Percentiles rank a stretch among this genome's conserved stretches.
Evolutionary conservation across 768 basidiomycete species (phyloP).

Genomic region (Lepiota venenata): DNA sequence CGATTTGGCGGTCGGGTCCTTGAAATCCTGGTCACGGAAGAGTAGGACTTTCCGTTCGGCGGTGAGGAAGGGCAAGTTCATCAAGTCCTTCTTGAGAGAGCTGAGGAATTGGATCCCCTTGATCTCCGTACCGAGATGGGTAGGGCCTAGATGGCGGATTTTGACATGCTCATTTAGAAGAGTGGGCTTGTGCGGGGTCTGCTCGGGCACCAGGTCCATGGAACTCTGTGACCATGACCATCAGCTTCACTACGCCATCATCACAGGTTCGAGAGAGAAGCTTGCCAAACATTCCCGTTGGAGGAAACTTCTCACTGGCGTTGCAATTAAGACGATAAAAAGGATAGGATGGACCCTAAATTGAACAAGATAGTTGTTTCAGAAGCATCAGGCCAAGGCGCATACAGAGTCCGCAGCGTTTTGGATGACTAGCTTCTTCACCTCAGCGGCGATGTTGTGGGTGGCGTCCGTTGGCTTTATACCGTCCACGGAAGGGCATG

Average conservation of each 20-base stretch:
- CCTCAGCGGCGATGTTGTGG: slow-evolving; percentile 14
- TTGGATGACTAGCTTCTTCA: slow-evolving; percentile 14
- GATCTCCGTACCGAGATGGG: slow-evolving; percentile 50
- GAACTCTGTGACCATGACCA: slow-evolving; percentile 25
- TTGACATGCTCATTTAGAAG: slow-evolving; percentile 38
- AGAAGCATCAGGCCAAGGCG: neutral
- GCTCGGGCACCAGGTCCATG: slow-evolving; percentile 44
- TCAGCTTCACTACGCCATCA: neutral
- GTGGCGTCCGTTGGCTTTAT: slow-evolving; percentile 11
- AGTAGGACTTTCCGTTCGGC: slow-evolving; percentile 52
- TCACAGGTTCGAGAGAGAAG: neutral
- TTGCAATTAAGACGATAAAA: slow-evolving; percentile 48
- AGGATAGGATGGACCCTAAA: slow-evolving; percentile 41
- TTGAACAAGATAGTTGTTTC: no score
- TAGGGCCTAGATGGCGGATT: slow-evolving; percentile 39
- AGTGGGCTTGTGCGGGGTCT: slow-evolving; percentile 48
- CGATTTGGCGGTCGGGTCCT: slow-evolving; percentile 54
- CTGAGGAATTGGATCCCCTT: slow-evolving; percentile 50
- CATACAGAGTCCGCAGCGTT: slow-evolving; percentile 8
- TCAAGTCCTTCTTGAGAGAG: slow-evolving; percentile 49
- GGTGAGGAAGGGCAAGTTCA: slow-evolving; percentile 45
- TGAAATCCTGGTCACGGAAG: slow-evolving; percentile 62
- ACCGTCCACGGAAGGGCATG: slow-evolving; percentile 25
- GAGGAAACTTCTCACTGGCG: slow-evolving; percentile 45
- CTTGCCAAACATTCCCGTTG: slow-evolving; percentile 44